Evolutionary conservation across 345 rosid genomes (phyloP), one percentile per base, ranked within the genome.

Genomic region (Iberis pinnata): DNA sequence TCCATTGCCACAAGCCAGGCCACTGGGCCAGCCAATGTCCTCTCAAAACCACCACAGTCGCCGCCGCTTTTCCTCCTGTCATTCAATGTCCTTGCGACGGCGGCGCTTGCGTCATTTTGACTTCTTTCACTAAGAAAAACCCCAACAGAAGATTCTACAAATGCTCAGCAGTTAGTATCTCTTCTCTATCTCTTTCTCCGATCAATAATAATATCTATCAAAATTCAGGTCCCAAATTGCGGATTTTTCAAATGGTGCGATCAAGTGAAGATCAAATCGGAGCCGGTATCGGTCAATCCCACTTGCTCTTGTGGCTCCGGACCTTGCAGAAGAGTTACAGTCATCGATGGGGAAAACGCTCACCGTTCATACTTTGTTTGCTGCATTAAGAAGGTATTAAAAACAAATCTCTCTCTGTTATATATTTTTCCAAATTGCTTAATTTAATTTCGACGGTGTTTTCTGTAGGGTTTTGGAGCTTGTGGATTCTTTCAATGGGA

Each of bases 391-490:
- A 65, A 64, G 77, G 77, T 75, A 27, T 46, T 22, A 22, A 22
- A 2, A 3, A 2, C 25, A 22, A 22, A 3, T 22, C 25, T 22
- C 25, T 22, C 25, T n/a, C n/a, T n/a, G n/a, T n/a, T n/a, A n/a
- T n/a, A n/a, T n/a, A n/a, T n/a, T n/a, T n/a, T n/a, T n/a, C n/a
- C n/a, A n/a, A n/a, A n/a, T n/a, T n/a, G n/a, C n/a, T n/a, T n/a
- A n/a, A n/a, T n/a, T n/a, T n/a, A n/a, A n/a, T n/a, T n/a, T n/a
- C n/a, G n/a, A n/a, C n/a, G n/a, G n/a, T n/a, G n/a, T n/a, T 29
- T 7, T 29, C n/a, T 65, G 11, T 63, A 77, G 86, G 67, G 71
- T 12, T 68, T 20, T 31, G 78, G 86, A 33, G 75, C 82, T 50
- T 80, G 86, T 55, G 31, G 20, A 12, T 80, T 62, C 60, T 46